These are phyloP conservation scores for Gaeumannomyces tritici DNA, from an alignment of 2,329 filamentous ascomycete genomes.

Conservation along the genomic window DNA sequence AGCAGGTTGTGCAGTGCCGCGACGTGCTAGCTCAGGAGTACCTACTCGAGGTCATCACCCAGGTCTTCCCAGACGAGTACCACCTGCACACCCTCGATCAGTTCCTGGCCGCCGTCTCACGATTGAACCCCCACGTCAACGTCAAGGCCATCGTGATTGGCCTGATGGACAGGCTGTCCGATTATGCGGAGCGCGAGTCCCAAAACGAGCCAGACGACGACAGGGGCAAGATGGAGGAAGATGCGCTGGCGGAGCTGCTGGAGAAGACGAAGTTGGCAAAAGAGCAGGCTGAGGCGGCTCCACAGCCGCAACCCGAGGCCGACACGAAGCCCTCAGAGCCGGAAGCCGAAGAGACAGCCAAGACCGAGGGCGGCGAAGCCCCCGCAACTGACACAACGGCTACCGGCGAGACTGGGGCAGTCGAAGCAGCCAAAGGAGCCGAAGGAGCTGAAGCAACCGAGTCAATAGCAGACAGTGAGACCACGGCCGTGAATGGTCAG, in stretches of 20 bases:
- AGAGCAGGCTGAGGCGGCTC: constrained; percentile 13
- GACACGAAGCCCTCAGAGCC: constrained; percentile 11
- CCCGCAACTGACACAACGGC: constrained; percentile 13
- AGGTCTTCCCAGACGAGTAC: constrained; percentile 97
- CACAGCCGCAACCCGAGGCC: constrained; percentile 5
- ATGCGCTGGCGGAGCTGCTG: constrained; percentile 68
- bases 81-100: constrained; percentile 95
- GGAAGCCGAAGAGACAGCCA: constrained; percentile 20
- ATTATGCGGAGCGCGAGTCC: constrained; percentile 86
- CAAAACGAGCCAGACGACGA: constrained; percentile 61
- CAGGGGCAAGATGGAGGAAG: constrained; percentile 69
- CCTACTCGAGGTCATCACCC: constrained; percentile 93
- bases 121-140: constrained; percentile 92
- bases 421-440: too few species aligned
- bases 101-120: constrained; percentile 84
- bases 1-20: constrained; percentile 95
- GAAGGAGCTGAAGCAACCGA: too few species aligned
- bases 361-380: constrained; percentile 19
- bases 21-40: constrained; percentile 97
- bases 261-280: constrained; percentile 62
- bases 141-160: constrained; percentile 97
- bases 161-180: constrained; percentile 90
- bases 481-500: constrained; percentile 37
- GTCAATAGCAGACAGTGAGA: constrained; percentile 35
- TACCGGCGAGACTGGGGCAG: constrained; percentile 24